Evolutionary conservation across 2,329 filamentous ascomycete species (phyloP), one percentile per base, ranked within the genome.

Genomic region (Botrytis fabae): DNA sequence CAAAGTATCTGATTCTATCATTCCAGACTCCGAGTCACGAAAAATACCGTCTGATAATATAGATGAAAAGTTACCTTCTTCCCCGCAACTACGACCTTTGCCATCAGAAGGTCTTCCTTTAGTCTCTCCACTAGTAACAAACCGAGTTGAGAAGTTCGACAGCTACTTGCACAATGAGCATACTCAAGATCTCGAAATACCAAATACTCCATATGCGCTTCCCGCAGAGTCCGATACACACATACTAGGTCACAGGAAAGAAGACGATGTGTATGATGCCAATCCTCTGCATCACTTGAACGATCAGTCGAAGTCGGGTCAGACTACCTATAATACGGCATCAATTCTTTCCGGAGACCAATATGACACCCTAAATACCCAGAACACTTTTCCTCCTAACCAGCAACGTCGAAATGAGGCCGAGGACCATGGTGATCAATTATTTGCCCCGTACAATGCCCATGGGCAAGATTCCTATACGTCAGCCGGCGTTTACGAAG

Each of bases 61-160:
- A 44, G n/a, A 32, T 32, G 60, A 48, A 75, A 78, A 71, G 48
- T 74, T 73, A 2, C 76, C 78, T 35, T 66, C 63, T 60, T 78
- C 76, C 16, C 78, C 79, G 25, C 75, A 75, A 20, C 69, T 77
- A 48, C 68, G 76, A 32, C 76, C 78, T 38, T 71, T 78, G 42
- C 70, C 77, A n/a, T 79, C 78, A 1, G 78, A 80, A 60, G 69
- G 54, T n/a, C 73, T 80, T 22, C 76, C 79, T 61, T 73, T 78
- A 22, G 77, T 79, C 14, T 79, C 78, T n/a, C 78, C 78, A 42
- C 73, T 78, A 1, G 57, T 78, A 7, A 72, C 77, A 28, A 71
- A 16, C 10, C 74, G 60, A 57, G 63, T 70, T 57, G 69, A 72
- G 54, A 51, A 42, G 18, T 61, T 75, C 62, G 46, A 61, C 16